Evolutionary conservation across 1,284 basidiomycete species (phyloP).

Genomic region (Papiliotrema laurentii): DNA sequence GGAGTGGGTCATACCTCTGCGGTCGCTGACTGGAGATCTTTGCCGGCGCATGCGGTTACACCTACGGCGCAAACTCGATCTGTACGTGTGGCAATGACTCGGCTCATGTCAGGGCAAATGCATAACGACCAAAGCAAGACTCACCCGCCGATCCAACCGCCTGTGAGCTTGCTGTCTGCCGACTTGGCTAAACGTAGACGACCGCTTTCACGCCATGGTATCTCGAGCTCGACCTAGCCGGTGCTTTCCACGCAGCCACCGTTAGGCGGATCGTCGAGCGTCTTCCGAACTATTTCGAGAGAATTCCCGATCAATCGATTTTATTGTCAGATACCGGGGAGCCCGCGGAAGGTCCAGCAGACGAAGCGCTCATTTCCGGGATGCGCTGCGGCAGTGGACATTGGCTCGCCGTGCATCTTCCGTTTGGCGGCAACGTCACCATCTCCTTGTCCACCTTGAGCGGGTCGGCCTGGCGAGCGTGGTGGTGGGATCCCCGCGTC

Average conservation of each 20-base stretch:
- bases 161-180: not conserved
- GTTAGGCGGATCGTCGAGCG: slow-evolving; percentile 5
- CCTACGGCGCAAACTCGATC: slow-evolving; percentile 19
- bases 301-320: slow-evolving; percentile 13
- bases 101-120: slow-evolving; percentile 14
- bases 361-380: slow-evolving; percentile 9
- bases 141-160: slow-evolving; percentile 12
- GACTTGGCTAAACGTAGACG: not conserved
- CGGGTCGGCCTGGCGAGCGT: not conserved
- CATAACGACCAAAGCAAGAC: slow-evolving; percentile 13
- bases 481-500: slow-evolving; percentile 6
- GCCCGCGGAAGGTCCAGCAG: not conserved
- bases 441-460: not conserved
- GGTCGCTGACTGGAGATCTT: slow-evolving; percentile 12
- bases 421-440: slow-evolving; percentile 9
- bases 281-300: slow-evolving; percentile 8
- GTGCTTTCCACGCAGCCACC: slow-evolving; percentile 9
- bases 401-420: slow-evolving; percentile 15
- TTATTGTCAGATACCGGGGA: slow-evolving; percentile 11
- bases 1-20: slow-evolving; percentile 6
- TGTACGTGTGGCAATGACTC: slow-evolving; percentile 4
- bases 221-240: slow-evolving; percentile 13
- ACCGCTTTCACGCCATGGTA: slow-evolving; percentile 8
- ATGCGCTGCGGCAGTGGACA: not conserved
- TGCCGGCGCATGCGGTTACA: slow-evolving; percentile 13